These are phyloP conservation scores for Candida silvicultrix DNA, from an alignment of 805 yeast species.

Conservation along the genomic window DNA sequence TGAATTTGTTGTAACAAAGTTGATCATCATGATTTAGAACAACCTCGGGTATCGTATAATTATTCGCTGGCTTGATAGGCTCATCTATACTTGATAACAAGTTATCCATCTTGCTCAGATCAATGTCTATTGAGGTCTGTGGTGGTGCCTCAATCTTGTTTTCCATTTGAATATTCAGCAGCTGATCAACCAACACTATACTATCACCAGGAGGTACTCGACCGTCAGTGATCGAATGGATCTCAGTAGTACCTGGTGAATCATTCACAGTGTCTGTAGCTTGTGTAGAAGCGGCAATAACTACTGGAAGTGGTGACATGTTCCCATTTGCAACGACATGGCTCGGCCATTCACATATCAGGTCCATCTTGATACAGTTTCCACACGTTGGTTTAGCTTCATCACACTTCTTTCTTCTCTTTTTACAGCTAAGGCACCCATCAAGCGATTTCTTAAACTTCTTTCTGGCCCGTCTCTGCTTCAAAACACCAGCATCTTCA, in stretches of 20 bases:
- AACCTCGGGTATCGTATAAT: background rate
- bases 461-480: constrained; percentile 4
- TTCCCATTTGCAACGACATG: constrained; percentile 6
- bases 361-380: constrained; percentile 7
- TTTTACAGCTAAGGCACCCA: constrained; percentile 19
- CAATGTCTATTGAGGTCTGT: background rate
- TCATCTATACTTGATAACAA: background rate
- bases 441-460: constrained; percentile 14
- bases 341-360: constrained; percentile 16
- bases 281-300: too few species aligned
- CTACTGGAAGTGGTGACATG: background rate
- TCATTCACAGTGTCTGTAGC: too few species aligned
- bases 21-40: background rate
- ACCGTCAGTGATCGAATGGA: background rate
- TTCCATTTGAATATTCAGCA: constrained; percentile 16
- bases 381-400: constrained; percentile 18
- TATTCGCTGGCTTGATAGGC: background rate
- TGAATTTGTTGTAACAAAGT: constrained; percentile 15
- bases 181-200: constrained; percentile 12
- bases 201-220: background rate
- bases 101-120: background rate
- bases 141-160: background rate
- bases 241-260: background rate
- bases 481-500: background rate
- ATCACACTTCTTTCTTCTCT: constrained; percentile 21